Percentiles rank a stretch among this genome's conserved stretches.
These are phyloP conservation scores for Colletotrichum sp. DNA, from an alignment of 2,329 filamentous ascomycete species.

Conservation along the genomic window DNA sequence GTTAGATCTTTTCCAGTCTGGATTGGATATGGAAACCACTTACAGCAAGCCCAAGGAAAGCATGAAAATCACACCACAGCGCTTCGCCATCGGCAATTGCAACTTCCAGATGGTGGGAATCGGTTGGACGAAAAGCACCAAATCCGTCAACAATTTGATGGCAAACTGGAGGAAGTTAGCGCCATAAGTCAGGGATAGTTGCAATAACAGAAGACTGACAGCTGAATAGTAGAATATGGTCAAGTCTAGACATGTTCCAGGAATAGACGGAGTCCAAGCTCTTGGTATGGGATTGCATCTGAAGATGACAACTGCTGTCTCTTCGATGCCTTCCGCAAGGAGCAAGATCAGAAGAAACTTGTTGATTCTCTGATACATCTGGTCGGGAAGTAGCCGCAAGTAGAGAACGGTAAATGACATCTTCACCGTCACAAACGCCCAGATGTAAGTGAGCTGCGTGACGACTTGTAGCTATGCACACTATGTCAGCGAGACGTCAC, in stretches of 20 bases:
- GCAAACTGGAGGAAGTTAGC: conserved; percentile 25
- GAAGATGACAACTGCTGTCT: conserved; percentile 20
- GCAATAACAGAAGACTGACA: not conserved
- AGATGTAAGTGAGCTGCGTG: conserved; percentile 21
- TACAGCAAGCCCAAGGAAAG: conserved; percentile 31
- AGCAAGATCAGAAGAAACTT: conserved; percentile 16
- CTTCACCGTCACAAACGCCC: conserved; percentile 22
- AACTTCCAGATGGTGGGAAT: conserved; percentile 41
- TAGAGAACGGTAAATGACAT: conserved; percentile 21
- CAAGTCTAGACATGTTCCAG: conserved; percentile 33
- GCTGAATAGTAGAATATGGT: conserved; percentile 19
- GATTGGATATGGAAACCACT: not conserved
- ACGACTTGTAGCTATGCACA: conserved; percentile 13
- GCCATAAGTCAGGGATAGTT: not conserved
- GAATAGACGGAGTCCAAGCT: conserved; percentile 16
- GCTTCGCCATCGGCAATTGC: conserved; percentile 33
- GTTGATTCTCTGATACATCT: conserved; percentile 15
- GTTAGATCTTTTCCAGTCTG: not conserved
- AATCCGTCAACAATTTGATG: conserved; percentile 40
- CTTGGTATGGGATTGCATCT: conserved; percentile 20
- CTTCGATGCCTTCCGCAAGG: conserved; percentile 18
- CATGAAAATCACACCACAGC: conserved; percentile 31
- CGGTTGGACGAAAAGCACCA: conserved; percentile 40
- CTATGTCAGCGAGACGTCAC: not conserved
- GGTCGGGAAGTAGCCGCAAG: conserved; percentile 18